These are phyloP conservation scores for Starmerella roubikii DNA, from an alignment of 805 yeast species.

Conservation along the genomic window DNA sequence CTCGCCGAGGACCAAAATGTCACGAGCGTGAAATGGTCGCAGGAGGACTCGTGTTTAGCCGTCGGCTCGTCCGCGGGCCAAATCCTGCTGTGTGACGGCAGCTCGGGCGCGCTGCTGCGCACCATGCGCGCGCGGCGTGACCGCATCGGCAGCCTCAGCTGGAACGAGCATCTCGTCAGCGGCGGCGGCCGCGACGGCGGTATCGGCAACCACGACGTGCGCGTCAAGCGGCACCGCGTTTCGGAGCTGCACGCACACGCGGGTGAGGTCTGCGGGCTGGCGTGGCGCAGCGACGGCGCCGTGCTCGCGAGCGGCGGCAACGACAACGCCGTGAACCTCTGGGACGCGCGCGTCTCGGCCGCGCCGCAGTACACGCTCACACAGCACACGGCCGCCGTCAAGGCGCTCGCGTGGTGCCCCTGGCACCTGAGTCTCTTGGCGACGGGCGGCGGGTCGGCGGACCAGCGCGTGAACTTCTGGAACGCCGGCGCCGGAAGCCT, in stretches of 20 bases:
- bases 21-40: conserved; percentile 77
- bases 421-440: conserved; percentile 69
- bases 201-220: conserved; percentile 77
- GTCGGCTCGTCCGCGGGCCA: conserved; percentile 75
- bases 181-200: conserved; percentile 83
- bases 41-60: conserved; percentile 67
- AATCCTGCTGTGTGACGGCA: conserved; percentile 89
- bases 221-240: conserved; percentile 65
- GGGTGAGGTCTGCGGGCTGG: conserved; percentile 88
- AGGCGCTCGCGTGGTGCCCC: conserved; percentile 92
- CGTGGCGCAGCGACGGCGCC: conserved; percentile 69
- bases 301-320: conserved; percentile 89
- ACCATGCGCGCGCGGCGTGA: conserved; percentile 58
- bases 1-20: conserved; percentile 25
- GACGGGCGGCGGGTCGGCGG: conserved; percentile 95
- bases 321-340: conserved; percentile 80
- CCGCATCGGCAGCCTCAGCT: conserved; percentile 68
- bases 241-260: conserved; percentile 48
- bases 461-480: conserved; percentile 86
- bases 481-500: conserved; percentile 82
- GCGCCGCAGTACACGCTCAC: conserved; percentile 62
- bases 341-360: conserved; percentile 65
- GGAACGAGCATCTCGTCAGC: conserved; percentile 71
- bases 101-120: conserved; percentile 55
- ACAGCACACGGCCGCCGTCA: conserved; percentile 85